phyloP scores from a whole-genome alignment of 352 stramenopile species.

The Pythium plurisporium region DNA sequence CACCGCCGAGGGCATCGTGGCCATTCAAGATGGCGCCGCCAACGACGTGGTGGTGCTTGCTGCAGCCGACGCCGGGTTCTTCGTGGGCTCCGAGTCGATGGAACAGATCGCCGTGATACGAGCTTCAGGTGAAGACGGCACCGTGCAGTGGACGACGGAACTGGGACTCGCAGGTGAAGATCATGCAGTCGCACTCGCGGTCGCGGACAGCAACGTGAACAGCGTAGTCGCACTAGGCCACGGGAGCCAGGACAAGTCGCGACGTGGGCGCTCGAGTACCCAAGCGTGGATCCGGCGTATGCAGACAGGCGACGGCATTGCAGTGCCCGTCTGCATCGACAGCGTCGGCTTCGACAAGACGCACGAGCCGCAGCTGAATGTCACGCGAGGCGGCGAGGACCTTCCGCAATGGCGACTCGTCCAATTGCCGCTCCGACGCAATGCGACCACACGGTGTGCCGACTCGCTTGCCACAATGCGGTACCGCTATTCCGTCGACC shows the following conservation, averaged over 20 bases:
- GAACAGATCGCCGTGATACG: slow-evolving; percentile 14
- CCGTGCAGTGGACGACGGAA: slow-evolving; percentile 23
- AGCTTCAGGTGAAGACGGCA: slow-evolving; percentile 6
- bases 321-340: slow-evolving; percentile 11
- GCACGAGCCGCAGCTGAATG: not conserved
- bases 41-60: slow-evolving; percentile 7
- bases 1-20: not conserved
- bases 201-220: too few species aligned
- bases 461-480: not conserved
- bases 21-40: not conserved
- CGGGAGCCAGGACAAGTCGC: slow-evolving; percentile 7
- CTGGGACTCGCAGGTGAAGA: slow-evolving; percentile 16
- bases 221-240: slow-evolving; percentile 8
- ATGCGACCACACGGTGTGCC: not conserved
- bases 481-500: not conserved
- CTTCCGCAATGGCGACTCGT: not conserved
- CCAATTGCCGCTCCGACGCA: slow-evolving; percentile 4
- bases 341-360: slow-evolving; percentile 5
- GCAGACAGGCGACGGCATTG: not conserved
- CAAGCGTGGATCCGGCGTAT: slow-evolving; percentile 7
- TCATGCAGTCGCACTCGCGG: slow-evolving; percentile 4
- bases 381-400: not conserved
- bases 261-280: slow-evolving; percentile 2
- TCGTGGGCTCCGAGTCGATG: slow-evolving; percentile 14
- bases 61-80: slow-evolving; percentile 11